Base-by-base conservation (phyloP, 129 eudicot genomes). In the Tagetes patula region DNA sequence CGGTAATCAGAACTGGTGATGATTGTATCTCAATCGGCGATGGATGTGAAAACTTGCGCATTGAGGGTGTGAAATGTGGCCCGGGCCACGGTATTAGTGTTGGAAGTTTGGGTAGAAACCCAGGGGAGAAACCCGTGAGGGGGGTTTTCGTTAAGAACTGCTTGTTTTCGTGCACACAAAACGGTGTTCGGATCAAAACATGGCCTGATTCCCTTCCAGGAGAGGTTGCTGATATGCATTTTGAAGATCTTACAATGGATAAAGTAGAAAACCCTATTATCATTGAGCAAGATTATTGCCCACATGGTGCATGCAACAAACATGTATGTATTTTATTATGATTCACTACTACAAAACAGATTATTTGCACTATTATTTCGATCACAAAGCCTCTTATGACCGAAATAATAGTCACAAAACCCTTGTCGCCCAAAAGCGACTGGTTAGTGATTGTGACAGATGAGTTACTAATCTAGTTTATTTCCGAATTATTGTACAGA, bases 61-160 rank as follows among this genome's bases (percentile, higher is more conserved):
- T 90, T 2, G 69, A 77, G 27, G 76, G 80, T 3, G 89, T 87
- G 41, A 67, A 67, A 12, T 90, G 96, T 14, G 93, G 93, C 10
- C 96, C 93, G 3, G 96, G 96, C 20, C 96, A 89, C 56, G 93
- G 96, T 11, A 85, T 89, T 47, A 83, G 88, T 45, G 77, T 90
- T 0, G 96, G 96, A 54, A 90, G 96, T 27, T 87, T 90, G 33
- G 96, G 96, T 0, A 85, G 62, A 40, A 66, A 68, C 59, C 3
- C 48, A 0, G 73, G 58, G 0, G 96, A 90, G 71, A 75, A 85
- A 12, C 82, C 82, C 1, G 91, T 87, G 62, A 13, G 6, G 0
- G 89, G 91, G 0, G 62, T 90, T 10, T 58, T 0, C 4, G 91
- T 90, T 11, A 74, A 38, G 62, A 85, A 87, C 10, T 85, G 93